phyloP scores from a whole-genome alignment of 345 rosid genomes.

The Alliaria petiolata region DNA sequence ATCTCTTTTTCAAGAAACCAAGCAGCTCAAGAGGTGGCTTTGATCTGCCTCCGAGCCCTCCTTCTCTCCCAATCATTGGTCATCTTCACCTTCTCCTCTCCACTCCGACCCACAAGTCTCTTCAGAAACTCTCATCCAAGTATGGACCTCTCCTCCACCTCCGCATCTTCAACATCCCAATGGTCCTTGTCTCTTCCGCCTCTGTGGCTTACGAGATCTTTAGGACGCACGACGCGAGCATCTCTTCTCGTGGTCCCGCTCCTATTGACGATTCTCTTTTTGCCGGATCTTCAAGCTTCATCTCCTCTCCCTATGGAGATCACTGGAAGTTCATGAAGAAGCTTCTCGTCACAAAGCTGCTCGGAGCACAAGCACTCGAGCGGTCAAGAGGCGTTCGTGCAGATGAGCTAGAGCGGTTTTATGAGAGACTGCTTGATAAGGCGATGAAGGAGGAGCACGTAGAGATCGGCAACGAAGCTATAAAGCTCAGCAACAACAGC shows the following conservation, averaged over 20 bases:
- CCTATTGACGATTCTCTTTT: neutral
- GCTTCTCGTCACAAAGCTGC: slow-evolving; percentile 9
- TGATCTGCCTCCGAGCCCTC: slow-evolving; percentile 26
- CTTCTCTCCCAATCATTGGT: neutral
- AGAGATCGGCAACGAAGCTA: slow-evolving; percentile 10
- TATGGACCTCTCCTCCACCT: slow-evolving; percentile 21
- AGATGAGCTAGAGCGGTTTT: slow-evolving; percentile 1
- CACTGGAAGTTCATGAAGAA: slow-evolving; percentile 28
- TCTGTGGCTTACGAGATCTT: slow-evolving; percentile 21
- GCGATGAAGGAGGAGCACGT: neutral
- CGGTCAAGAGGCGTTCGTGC: neutral
- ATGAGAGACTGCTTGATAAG: neutral
- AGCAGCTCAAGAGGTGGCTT: neutral
- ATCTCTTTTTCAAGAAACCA: slow-evolving; percentile 11
- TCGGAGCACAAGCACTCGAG: neutral
- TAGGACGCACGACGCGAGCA: neutral
- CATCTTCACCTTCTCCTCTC: slow-evolving; percentile 21
- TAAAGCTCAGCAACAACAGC: neutral
- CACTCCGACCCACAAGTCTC: neutral
- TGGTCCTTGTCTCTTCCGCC: slow-evolving; percentile 7
- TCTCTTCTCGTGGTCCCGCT: neutral
- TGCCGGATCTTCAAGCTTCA: neutral
- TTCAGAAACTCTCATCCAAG: slow-evolving; percentile 15
- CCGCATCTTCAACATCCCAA: slow-evolving; percentile 5
- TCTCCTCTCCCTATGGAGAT: slow-evolving; percentile 8